Conservation (phyloP, 78 protist genomes). For the Emiliania huxleyi region DNA sequence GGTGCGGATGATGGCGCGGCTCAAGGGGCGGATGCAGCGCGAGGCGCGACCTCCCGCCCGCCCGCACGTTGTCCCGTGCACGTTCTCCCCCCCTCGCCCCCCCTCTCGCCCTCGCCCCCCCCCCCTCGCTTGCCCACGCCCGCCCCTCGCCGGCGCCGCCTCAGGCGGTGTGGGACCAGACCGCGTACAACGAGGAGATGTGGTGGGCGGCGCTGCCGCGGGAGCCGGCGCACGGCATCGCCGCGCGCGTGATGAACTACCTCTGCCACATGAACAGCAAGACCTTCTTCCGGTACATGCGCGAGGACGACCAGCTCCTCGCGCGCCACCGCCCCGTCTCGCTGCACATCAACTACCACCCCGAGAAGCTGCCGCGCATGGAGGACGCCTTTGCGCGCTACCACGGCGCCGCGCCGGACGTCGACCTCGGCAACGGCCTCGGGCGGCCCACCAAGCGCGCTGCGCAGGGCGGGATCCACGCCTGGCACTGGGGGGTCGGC, state of each 20-base stretch:
- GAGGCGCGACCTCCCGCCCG: too few species aligned
- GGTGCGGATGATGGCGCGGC: background rate
- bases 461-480: background rate
- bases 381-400: background rate
- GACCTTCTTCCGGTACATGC: background rate
- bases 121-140: background rate
- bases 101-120: too few species aligned
- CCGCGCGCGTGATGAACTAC: background rate
- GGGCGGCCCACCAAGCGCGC: background rate
- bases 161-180: conserved; percentile 23
- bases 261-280: background rate
- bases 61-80: background rate
- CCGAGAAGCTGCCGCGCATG: conserved; percentile 11
- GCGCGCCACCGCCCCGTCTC: background rate
- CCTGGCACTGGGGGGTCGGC: conserved; percentile 8
- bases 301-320: background rate
- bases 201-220: background rate
- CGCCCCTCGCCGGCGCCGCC: background rate
- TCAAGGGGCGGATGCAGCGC: background rate
- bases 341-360: conserved; percentile 3
- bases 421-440: background rate
- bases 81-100: too few species aligned
- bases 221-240: background rate
- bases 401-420: background rate
- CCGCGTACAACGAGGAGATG: conserved; percentile 3